A percentile compares a stretch with the other conserved stretches of the same genome.
Evolutionary conservation across 2,329 filamentous ascomycete species (phyloP).

Genomic region (Calonectria henricotiae): DNA sequence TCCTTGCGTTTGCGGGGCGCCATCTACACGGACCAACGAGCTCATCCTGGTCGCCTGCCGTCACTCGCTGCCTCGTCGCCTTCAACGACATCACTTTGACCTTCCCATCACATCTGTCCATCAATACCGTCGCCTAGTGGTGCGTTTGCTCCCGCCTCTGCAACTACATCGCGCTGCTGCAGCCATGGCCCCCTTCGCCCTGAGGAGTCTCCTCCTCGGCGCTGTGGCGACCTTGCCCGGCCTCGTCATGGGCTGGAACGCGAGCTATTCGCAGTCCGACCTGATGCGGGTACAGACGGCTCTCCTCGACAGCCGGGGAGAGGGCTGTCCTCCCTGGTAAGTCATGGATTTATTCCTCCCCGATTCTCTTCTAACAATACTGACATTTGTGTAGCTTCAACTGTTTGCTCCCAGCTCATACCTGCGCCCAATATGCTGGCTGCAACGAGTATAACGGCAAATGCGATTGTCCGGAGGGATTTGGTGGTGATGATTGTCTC

Average conservation of each 20-base stretch:
- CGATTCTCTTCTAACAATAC: not conserved
- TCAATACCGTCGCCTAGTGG: conserved; percentile 16
- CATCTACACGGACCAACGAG: conserved; percentile 48
- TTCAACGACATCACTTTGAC: conserved; percentile 35
- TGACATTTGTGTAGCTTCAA: conserved; percentile 81
- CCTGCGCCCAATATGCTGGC: conserved; percentile 89
- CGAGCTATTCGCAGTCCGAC: conserved; percentile 75
- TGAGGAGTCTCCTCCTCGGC: conserved; percentile 60
- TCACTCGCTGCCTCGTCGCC: conserved; percentile 32
- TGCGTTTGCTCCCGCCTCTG: conserved; percentile 39
- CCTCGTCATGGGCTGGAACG: conserved; percentile 61
- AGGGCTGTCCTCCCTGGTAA: conserved; percentile 85
- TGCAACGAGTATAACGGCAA: conserved; percentile 94
- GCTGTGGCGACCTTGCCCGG: conserved; percentile 62
- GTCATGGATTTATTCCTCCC: not conserved
- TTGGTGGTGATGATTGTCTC: conserved; percentile 94
- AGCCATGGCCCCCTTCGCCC: conserved; percentile 61
- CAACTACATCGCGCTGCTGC: conserved; percentile 46
- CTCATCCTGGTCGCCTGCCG: conserved; percentile 49
- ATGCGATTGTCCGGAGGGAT: conserved; percentile 92
- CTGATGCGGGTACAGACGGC: conserved; percentile 78
- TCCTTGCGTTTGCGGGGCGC: conserved; percentile 49
- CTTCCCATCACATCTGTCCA: conserved; percentile 30
- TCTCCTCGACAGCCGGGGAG: conserved; percentile 81
- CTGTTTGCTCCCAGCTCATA: conserved; percentile 93